Evolutionary conservation across 345 rosid species (phyloP).

Genomic region (Rhodamnia rubescens): DNA sequence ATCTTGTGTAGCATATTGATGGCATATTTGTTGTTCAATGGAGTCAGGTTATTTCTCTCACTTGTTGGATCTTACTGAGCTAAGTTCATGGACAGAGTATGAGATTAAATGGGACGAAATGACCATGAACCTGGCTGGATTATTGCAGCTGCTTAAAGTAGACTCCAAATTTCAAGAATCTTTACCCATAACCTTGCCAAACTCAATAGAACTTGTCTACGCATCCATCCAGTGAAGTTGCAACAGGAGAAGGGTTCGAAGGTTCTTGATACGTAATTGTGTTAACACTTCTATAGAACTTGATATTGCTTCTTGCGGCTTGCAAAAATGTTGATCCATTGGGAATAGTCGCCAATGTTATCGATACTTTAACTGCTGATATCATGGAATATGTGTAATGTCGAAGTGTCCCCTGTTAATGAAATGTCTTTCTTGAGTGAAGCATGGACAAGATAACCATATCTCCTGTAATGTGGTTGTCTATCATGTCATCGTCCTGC

Average conservation of each 20-base stretch:
- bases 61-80: not conserved
- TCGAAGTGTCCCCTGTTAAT: not conserved
- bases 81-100: not conserved
- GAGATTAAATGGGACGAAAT: not conserved
- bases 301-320: not conserved
- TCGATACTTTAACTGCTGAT: not conserved
- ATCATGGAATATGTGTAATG: not conserved
- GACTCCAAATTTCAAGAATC: not conserved
- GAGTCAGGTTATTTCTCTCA: not conserved
- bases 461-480: not conserved
- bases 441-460: not conserved
- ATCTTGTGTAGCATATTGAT: not conserved
- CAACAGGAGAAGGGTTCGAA: not conserved
- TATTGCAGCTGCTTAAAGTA: not conserved
- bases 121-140: not conserved
- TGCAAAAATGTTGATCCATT: not conserved
- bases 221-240: not conserved
- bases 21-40: not conserved
- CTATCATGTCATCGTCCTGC: not conserved
- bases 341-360: not conserved
- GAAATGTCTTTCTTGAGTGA: not conserved
- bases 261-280: not conserved
- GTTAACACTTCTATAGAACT: not conserved
- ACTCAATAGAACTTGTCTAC: not conserved
- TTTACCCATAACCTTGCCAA: not conserved